These are phyloP conservation scores for Monosporascus sp. DNA, from an alignment of 2,329 filamentous ascomycete genomes.

Conservation along the genomic window DNA sequence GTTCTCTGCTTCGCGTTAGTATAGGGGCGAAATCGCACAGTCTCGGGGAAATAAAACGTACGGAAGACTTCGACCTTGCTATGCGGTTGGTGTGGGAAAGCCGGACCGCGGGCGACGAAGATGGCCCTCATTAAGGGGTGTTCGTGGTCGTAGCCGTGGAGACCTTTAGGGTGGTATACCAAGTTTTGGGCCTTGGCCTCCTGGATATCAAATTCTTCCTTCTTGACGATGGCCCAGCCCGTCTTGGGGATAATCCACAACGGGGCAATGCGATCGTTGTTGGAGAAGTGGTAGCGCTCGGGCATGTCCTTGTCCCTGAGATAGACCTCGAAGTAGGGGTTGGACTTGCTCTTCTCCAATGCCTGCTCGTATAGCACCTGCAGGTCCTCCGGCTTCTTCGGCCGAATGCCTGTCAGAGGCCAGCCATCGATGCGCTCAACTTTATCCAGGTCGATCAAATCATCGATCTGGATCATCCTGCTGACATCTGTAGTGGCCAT, in stretches of 20 bases:
- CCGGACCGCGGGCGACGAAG: constrained; percentile 85
- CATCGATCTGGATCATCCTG: constrained; percentile 82
- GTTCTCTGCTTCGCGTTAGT: constrained; percentile 60
- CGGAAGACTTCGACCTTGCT: constrained; percentile 77
- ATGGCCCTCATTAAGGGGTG: constrained; percentile 95
- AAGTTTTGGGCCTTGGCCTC: constrained; percentile 58
- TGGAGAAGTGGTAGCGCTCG: constrained; percentile 81
- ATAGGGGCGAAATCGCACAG: neutral
- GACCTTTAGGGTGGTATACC: constrained; percentile 72
- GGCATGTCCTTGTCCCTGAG: constrained; percentile 86
- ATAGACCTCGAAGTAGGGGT: constrained; percentile 79
- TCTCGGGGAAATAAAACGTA: constrained; percentile 44
- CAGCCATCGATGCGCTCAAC: constrained; percentile 88
- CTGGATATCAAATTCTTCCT: constrained; percentile 70
- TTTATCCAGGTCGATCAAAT: constrained; percentile 71
- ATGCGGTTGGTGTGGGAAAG: constrained; percentile 81
- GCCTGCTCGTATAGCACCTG: constrained; percentile 61
- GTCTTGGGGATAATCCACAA: constrained; percentile 90
- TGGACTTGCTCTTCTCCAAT: constrained; percentile 49
- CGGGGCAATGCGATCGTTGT: constrained; percentile 85
- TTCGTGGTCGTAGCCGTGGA: constrained; percentile 94
- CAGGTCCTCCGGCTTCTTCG: constrained; percentile 64
- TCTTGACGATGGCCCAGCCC: constrained; percentile 86
- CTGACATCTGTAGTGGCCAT: constrained; percentile 89
- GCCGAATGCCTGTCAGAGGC: constrained; percentile 85